These are phyloP conservation scores for Parastagonospora avenae DNA, from an alignment of 2,329 filamentous ascomycete genomes.

Conservation along the genomic window DNA sequence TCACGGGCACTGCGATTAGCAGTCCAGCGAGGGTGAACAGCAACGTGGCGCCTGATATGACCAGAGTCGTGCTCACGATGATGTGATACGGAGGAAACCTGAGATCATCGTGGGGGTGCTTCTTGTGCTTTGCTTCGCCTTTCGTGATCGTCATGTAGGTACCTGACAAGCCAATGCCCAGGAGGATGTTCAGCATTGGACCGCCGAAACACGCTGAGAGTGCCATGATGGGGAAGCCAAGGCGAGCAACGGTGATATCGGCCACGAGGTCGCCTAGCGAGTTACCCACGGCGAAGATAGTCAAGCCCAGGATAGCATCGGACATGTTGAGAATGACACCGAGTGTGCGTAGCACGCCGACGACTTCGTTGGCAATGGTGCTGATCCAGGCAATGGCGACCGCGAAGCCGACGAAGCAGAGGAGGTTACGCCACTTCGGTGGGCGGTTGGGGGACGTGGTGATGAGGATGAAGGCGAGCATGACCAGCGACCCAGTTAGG, in stretches of 20 bases:
- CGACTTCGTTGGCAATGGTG: constrained; percentile 92
- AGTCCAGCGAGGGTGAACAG: constrained; percentile 79
- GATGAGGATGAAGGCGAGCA: constrained; percentile 69
- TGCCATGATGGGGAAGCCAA: constrained; percentile 97
- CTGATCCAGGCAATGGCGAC: constrained; percentile 97
- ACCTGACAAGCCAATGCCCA: constrained; percentile 91
- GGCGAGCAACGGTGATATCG: constrained; percentile 88
- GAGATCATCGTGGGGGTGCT: constrained; percentile 69
- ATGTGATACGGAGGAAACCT: constrained; percentile 80
- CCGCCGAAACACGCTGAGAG: constrained; percentile 95
- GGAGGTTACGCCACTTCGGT: constrained; percentile 74
- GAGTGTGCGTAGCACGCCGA: constrained; percentile 89
- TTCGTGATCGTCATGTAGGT: constrained; percentile 81
- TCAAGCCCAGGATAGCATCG: constrained; percentile 91
- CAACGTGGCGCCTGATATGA: constrained; percentile 84
- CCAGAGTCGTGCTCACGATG: constrained; percentile 79
- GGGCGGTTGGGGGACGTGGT: constrained; percentile 71
- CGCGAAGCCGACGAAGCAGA: constrained; percentile 88
- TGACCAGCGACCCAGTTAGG: constrained; percentile 63
- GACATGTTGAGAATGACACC: constrained; percentile 92
- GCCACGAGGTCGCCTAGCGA: constrained; percentile 92
- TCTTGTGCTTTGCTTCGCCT: constrained; percentile 67
- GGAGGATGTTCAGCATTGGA: constrained; percentile 94
- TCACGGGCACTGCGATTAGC: constrained; percentile 74
- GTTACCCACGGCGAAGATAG: constrained; percentile 95